Evolutionary conservation across 345 rosid species (phyloP).

Genomic region (Carallia pectinifolia): DNA sequence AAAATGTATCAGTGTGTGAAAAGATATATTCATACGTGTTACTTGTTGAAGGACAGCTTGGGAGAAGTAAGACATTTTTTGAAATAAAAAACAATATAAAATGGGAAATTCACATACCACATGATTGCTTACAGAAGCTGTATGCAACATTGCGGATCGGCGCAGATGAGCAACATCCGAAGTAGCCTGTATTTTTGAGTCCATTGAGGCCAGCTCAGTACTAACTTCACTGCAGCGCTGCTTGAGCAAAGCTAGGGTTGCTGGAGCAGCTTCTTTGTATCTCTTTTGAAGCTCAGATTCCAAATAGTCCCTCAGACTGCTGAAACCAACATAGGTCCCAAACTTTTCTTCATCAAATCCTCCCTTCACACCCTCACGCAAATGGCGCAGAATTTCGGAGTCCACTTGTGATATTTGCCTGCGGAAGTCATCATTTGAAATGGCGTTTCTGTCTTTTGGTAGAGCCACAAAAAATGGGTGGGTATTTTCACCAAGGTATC

Average conservation of each 20-base stretch:
- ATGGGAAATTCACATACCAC: slow-evolving; percentile 50
- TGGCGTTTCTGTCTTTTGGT: slow-evolving; percentile 76
- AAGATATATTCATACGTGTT: not conserved
- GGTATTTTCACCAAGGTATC: slow-evolving; percentile 90
- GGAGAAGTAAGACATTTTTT: not conserved
- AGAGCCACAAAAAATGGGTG: slow-evolving; percentile 83
- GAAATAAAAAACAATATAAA: not conserved
- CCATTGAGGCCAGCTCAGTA: slow-evolving; percentile 61
- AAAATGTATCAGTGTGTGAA: not conserved
- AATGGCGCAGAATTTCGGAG: slow-evolving; percentile 57
- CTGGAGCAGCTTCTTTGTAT: slow-evolving; percentile 90
- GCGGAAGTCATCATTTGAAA: slow-evolving; percentile 90
- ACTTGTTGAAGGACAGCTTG: not conserved
- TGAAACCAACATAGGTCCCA: slow-evolving; percentile 64
- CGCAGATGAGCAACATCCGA: slow-evolving; percentile 90
- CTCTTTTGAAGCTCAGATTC: slow-evolving; percentile 94
- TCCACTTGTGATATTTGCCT: slow-evolving; percentile 84
- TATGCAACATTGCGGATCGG: slow-evolving; percentile 76
- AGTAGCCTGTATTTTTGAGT: slow-evolving; percentile 74
- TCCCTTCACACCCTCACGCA: slow-evolving; percentile 79
- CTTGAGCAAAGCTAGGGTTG: slow-evolving; percentile 95
- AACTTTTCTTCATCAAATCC: slow-evolving; percentile 96
- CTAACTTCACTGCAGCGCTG: slow-evolving; percentile 77
- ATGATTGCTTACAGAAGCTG: slow-evolving; percentile 83
- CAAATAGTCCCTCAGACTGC: slow-evolving; percentile 74